phyloP scores from a whole-genome alignment of 2,329 filamentous ascomycete species.

The Alternaria sp. region DNA sequence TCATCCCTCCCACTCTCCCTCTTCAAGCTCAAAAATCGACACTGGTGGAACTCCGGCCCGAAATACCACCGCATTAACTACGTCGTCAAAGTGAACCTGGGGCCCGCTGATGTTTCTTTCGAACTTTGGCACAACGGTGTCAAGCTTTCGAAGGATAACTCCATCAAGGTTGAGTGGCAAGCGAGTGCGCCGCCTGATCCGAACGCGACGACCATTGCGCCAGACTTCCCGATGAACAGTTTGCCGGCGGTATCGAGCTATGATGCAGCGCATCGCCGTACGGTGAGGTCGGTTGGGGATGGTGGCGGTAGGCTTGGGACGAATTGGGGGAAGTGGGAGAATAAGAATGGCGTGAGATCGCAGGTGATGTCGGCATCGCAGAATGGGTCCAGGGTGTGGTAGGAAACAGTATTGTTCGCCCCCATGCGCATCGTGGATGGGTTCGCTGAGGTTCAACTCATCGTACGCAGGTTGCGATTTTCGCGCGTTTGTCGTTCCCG shows the following conservation, averaged over 20 bases:
- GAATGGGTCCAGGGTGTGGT: neutral
- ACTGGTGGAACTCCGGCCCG: constrained; percentile 27
- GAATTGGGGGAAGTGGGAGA: neutral
- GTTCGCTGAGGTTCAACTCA: neutral
- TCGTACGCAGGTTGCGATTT: neutral
- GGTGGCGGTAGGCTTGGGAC: neutral
- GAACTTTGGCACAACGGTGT: constrained; percentile 30
- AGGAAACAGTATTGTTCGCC: neutral
- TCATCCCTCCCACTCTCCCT: constrained; percentile 12
- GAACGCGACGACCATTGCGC: neutral
- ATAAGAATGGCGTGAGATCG: neutral
- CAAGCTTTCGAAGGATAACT: constrained; percentile 27
- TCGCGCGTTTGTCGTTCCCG: neutral
- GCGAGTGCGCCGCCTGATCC: constrained; percentile 15
- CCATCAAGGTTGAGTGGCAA: constrained; percentile 30
- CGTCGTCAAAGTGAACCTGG: constrained; percentile 25
- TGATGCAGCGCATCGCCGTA: neutral
- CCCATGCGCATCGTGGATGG: neutral
- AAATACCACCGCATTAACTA: constrained; percentile 28
- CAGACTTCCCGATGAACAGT: constrained; percentile 10
- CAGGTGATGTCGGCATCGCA: neutral
- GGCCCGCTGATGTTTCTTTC: constrained; percentile 26
- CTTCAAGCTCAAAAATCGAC: constrained; percentile 32
- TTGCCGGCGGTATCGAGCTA: neutral
- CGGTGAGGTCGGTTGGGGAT: neutral